These are phyloP conservation scores for Chaetomium globosum DNA, from an alignment of 2,329 filamentous ascomycete genomes.

Conservation along the genomic window DNA sequence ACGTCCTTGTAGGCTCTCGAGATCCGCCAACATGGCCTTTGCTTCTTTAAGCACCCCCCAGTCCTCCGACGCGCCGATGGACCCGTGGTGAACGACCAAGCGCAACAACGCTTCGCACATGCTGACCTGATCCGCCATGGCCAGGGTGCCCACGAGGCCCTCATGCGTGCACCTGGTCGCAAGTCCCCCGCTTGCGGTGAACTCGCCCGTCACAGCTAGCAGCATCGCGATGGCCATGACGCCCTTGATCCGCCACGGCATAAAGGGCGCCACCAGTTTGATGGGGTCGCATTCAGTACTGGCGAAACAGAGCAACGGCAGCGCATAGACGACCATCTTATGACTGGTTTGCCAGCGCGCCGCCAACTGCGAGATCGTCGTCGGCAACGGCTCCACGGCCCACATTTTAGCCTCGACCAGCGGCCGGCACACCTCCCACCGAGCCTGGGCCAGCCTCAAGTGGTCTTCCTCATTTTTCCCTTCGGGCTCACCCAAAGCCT, in stretches of 20 bases:
- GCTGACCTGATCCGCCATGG: constrained; percentile 55
- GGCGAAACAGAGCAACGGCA: constrained; percentile 53
- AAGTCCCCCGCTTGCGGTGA: constrained; percentile 40
- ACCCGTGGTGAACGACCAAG: constrained; percentile 50
- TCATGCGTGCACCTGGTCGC: constrained; percentile 37
- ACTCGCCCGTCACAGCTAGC: constrained; percentile 53
- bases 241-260: constrained; percentile 54
- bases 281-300: constrained; percentile 54
- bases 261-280: constrained; percentile 54
- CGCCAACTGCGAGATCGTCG: constrained; percentile 50
- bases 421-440: constrained; percentile 46
- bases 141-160: constrained; percentile 40
- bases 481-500: constrained; percentile 26
- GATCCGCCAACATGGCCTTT: constrained; percentile 52
- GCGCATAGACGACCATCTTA: constrained; percentile 47
- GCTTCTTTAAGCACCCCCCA: constrained; percentile 53
- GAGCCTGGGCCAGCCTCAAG: constrained; percentile 39
- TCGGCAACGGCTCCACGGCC: constrained; percentile 54
- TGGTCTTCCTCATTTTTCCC: constrained; percentile 24
- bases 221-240: constrained; percentile 57
- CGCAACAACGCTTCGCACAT: constrained; percentile 57
- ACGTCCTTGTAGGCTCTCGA: constrained; percentile 51
- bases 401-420: constrained; percentile 47
- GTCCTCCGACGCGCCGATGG: constrained; percentile 48
- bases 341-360: constrained; percentile 51